Evolutionary conservation across 306 rosid species (phyloP), one percentile per base, ranked within the genome.

Genomic region (Cucurbita pepo): DNA sequence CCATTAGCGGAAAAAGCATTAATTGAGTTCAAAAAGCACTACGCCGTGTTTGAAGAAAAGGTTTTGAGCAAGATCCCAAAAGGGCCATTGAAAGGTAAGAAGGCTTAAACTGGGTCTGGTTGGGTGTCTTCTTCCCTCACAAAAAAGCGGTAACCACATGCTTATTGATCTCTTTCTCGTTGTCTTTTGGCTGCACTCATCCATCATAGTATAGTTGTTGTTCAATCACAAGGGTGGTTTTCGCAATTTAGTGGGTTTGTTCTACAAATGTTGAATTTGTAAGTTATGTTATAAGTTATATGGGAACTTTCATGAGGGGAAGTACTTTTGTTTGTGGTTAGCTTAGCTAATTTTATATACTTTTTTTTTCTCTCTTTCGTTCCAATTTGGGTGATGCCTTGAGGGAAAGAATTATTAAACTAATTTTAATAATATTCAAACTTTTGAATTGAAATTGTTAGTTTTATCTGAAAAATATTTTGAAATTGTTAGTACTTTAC

Each of bases 41-140:
- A 90, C 78, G 95, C 89, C 0, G 92, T 95, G 80, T 91, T 95
- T 64, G 96, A 95, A 78, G 91, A 82, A 0, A 91, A 86, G 92
- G 99, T 95, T 38, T 65, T 91, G 81, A 91, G 97, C 80, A 91
- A 91, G 86, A 85, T 91, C 59, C 95, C 97, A 34, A 84, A 65
- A 76, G 90, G 92, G 7, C 85, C 85, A 44, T 69, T 80, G 80
- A 91, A 87, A 83, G 87, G 81, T 66, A 91, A 85, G 81, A 91
- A 82, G 88, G 83, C 62, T 43, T 75, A 61, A 34, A 75, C 59
- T 72, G 41, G 75, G 50, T 58, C n/a, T 5, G 64, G 6, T 56
- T 34, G 12, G 61, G 6, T 34, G 48, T 50, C 58, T 19, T 36
- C 38, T 72, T 52, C 56, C 56, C 6, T 14, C 72, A 12, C 41